phyloP scores from a whole-genome alignment of 805 yeast species.

The Saturnispora hagleri region DNA sequence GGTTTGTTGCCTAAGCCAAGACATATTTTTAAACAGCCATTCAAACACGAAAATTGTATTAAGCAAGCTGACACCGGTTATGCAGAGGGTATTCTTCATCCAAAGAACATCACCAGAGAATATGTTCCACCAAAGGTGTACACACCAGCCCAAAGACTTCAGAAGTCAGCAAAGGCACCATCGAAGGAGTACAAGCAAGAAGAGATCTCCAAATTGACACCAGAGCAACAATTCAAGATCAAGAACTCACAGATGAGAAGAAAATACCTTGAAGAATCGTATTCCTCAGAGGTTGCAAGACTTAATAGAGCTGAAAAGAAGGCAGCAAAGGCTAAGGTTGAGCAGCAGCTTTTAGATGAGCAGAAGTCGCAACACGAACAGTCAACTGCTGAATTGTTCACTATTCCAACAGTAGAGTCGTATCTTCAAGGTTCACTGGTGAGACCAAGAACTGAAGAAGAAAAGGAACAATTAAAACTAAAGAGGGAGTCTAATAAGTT shows the following conservation, averaged over 20 bases:
- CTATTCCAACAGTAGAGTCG: conserved; percentile 72
- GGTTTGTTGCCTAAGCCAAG: conserved; percentile 79
- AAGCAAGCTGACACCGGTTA: conserved; percentile 51
- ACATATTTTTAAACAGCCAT: conserved; percentile 62
- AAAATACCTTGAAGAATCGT: conserved; percentile 56
- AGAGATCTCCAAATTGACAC: conserved; percentile 30
- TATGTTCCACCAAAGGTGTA: conserved; percentile 44
- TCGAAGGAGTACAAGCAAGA: conserved; percentile 22
- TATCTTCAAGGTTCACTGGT: conserved; percentile 61
- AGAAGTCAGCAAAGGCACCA: conserved; percentile 42
- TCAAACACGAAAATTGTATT: conserved; percentile 41
- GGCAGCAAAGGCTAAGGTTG: conserved; percentile 17
- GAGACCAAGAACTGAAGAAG: conserved; percentile 65
- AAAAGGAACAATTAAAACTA: conserved; percentile 42
- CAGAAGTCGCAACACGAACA: conserved; percentile 27
- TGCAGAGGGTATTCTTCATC: conserved; percentile 64
- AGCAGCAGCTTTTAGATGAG: conserved; percentile 25
- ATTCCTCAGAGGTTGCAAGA: conserved; percentile 29
- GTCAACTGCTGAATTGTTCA: conserved; percentile 48
- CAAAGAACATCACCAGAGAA: conserved; percentile 49
- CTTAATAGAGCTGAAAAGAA: conserved; percentile 26
- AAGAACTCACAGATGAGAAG: conserved; percentile 62
- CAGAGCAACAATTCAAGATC: conserved; percentile 36
- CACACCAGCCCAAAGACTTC: conserved; percentile 53
- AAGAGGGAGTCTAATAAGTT: conserved; percentile 64